Evolutionary conservation across 2,329 filamentous ascomycete species (phyloP).

Genomic region (Purpureocillium lavendulum): DNA sequence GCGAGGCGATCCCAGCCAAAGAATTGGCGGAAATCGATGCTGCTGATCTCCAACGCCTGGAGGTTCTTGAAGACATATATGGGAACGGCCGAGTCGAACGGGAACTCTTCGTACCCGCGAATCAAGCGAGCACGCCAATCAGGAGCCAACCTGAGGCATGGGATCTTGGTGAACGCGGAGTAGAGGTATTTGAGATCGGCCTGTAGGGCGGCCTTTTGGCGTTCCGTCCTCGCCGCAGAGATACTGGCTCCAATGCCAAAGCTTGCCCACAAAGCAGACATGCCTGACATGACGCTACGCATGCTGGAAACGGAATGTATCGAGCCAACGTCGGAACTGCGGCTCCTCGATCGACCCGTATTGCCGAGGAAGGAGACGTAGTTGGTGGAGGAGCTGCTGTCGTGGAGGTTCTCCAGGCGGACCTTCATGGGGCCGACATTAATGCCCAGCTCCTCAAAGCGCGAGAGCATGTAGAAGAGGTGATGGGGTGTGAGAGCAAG

Average conservation of each 20-base stretch:
- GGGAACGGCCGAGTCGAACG: conserved; percentile 93
- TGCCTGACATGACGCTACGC: conserved; percentile 92
- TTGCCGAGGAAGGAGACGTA: conserved; percentile 94
- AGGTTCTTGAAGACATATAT: conserved; percentile 97
- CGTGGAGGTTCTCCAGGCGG: conserved; percentile 87
- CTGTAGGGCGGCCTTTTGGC: conserved; percentile 77
- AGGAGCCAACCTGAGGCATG: conserved; percentile 80
- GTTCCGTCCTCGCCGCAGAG: conserved; percentile 74
- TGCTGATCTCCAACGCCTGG: conserved; percentile 85
- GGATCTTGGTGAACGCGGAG: conserved; percentile 97
- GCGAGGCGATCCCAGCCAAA: conserved; percentile 94
- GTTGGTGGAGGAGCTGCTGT: conserved; percentile 75
- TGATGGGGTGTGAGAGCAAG: conserved; percentile 91
- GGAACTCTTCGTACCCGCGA: conserved; percentile 91
- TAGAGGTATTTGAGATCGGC: conserved; percentile 93
- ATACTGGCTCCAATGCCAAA: conserved; percentile 76
- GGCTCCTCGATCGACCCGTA: conserved; percentile 65
- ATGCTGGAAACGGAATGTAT: conserved; percentile 95
- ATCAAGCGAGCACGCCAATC: conserved; percentile 89
- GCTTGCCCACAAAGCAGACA: conserved; percentile 87
- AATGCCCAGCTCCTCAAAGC: conserved; percentile 88
- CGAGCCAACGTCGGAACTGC: conserved; percentile 76
- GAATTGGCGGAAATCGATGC: conserved; percentile 94
- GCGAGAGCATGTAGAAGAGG: conserved; percentile 90
- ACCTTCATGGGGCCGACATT: conserved; percentile 94